Base-by-base conservation (phyloP, 495 filamentous ascomycete genomes). In the Penicillium salamii region DNA sequence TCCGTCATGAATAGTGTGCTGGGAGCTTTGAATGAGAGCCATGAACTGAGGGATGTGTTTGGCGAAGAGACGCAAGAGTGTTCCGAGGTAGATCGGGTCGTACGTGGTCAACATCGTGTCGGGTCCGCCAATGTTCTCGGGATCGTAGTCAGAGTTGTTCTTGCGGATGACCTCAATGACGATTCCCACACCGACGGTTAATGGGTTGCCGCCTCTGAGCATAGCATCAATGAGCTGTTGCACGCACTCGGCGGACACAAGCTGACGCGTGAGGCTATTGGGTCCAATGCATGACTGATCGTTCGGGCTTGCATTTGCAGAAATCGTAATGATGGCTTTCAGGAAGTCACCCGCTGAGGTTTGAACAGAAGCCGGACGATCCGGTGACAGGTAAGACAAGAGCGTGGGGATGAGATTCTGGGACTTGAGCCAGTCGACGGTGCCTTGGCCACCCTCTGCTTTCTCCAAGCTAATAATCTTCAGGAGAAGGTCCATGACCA, bases 61-160 rank as follows among this genome's bases (percentile, higher is more conserved):
- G 7, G 91, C 93, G 62, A 97, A 99, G 28, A 90, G 76, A 34
- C 95, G 84, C 21, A 99, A 83, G n/a, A 97, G 75, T 18, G 85
- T 90, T 12, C 93, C 93, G 5, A 99, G 86, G 57, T 97, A 99
- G 46, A 99, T 99, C 5, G 93, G 95, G 61, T 99, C 93, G 40
- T 88, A 86, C 54, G 82, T 86, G 9, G 89, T 89, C 3, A 91
- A 90, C 43, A 81, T 69, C 8, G 87, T 79, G 50, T 90, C 86
- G 29, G 88, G 83, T 39, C 88, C 86, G 38, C 85, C 76, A 36
- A 88, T 79, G 53, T 88, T 85, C 54, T 97, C 95, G 3, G 91
- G 87, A 57, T 99, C 93, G 60, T 99, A 99, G 67, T 99, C 93
- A 1, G 95, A 97, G 61, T 99, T 99, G 61, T 99, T 99, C 72